Evolutionary conservation across 2,329 filamentous ascomycete genomes (phyloP).

Genomic region (Ascochyta viciae-villosae): DNA sequence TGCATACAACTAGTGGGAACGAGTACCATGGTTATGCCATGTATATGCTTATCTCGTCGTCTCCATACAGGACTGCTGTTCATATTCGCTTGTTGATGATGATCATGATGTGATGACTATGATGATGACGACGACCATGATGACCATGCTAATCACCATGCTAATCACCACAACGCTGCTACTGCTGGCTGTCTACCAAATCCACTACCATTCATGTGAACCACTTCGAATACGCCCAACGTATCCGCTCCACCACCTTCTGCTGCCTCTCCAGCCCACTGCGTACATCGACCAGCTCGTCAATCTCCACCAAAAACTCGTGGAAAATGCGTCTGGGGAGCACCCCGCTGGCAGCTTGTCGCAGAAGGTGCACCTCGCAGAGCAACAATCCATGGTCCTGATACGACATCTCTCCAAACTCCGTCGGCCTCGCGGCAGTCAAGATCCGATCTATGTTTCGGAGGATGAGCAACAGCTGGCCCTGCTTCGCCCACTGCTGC

Average conservation of each 20-base stretch:
- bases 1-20: too few relatives aligned
- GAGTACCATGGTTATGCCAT: too few relatives aligned
- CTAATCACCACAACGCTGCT: too few relatives aligned
- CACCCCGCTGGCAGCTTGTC: slow-evolving; percentile 69
- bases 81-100: too few relatives aligned
- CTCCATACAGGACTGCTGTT: too few relatives aligned
- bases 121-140: too few relatives aligned
- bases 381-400: slow-evolving; percentile 91
- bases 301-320: slow-evolving; percentile 88
- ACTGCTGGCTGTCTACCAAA: too few relatives aligned
- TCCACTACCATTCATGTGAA: slow-evolving; percentile 34
- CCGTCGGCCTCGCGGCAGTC: slow-evolving; percentile 61
- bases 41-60: too few relatives aligned
- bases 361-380: slow-evolving; percentile 86
- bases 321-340: slow-evolving; percentile 78
- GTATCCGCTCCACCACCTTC: slow-evolving; percentile 79
- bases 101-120: too few relatives aligned
- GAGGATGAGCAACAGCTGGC: slow-evolving; percentile 77
- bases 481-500: slow-evolving; percentile 68
- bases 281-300: slow-evolving; percentile 81
- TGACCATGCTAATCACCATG: too few relatives aligned
- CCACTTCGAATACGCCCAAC: slow-evolving; percentile 90
- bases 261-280: slow-evolving; percentile 80
- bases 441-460: slow-evolving; percentile 83
- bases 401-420: slow-evolving; percentile 81